A percentile compares a stretch with the other conserved stretches of the same genome.
phyloP scores from a whole-genome alignment of 352 stramenopile genomes.

The Plasmopara muralis region DNA sequence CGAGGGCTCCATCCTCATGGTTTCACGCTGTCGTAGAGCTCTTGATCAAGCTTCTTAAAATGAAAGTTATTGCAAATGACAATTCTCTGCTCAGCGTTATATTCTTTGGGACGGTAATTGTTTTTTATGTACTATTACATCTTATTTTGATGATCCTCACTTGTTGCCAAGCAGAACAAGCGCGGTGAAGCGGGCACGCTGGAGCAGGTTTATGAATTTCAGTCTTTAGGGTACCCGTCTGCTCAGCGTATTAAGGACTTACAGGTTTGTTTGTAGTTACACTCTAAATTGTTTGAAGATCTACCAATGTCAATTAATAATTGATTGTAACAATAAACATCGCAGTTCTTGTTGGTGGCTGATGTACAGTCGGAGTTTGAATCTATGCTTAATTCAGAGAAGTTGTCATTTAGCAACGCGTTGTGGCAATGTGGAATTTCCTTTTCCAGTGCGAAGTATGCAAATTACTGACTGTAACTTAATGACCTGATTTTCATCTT shows the following conservation, averaged over 20 bases:
- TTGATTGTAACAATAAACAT: not conserved
- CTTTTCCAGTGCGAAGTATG: slow-evolving; percentile 75
- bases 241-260: slow-evolving; percentile 71
- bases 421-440: slow-evolving; percentile 78
- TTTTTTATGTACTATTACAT: not conserved
- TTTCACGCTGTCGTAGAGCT: slow-evolving; percentile 69
- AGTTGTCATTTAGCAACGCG: slow-evolving; percentile 70
- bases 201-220: slow-evolving; percentile 71
- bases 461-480: not conserved
- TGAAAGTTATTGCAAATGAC: slow-evolving; percentile 73
- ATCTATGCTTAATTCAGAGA: slow-evolving; percentile 54
- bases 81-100: slow-evolving; percentile 71
- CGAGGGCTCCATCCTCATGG: slow-evolving; percentile 36
- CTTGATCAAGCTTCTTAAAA: slow-evolving; percentile 61
- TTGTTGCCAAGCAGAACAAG: slow-evolving; percentile 36
- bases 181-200: slow-evolving; percentile 45
- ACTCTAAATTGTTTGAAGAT: not conserved
- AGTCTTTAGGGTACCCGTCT: slow-evolving; percentile 63
- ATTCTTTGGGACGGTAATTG: slow-evolving; percentile 68
- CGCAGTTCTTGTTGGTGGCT: slow-evolving; percentile 36
- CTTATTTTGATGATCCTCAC: not conserved
- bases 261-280: slow-evolving; percentile 16
- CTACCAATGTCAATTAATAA: not conserved
- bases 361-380: slow-evolving; percentile 40
- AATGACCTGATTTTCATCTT: slow-evolving; percentile 2